A percentile compares a stretch with the other conserved stretches of the same genome.
These are phyloP conservation scores for Peronosclerospora sorghi DNA, from an alignment of 352 stramenopile genomes.

Conservation along the genomic window DNA sequence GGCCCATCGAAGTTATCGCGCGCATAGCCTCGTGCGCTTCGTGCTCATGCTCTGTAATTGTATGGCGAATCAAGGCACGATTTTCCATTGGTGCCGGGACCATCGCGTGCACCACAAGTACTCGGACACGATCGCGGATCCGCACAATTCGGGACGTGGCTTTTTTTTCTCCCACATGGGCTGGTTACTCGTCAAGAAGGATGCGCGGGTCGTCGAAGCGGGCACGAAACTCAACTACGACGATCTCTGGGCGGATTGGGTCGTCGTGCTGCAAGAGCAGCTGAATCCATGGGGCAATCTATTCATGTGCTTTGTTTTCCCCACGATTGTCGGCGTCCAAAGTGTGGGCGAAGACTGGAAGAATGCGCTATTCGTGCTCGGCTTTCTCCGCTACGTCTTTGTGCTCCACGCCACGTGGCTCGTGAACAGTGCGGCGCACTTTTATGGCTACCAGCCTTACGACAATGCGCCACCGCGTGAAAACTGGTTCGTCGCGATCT, in stretches of 20 bases:
- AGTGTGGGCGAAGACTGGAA: constrained; percentile 90
- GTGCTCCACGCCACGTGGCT: constrained; percentile 97
- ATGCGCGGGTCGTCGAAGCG: constrained; percentile 84
- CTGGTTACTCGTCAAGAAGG: constrained; percentile 97
- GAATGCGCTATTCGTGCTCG: constrained; percentile 93
- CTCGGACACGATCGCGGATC: constrained; percentile 90
- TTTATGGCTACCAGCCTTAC: constrained; percentile 96
- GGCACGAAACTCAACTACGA: constrained; percentile 93
- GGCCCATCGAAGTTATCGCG: constrained; percentile 94
- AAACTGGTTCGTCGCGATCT: constrained; percentile 94
- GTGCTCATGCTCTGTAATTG: constrained; percentile 97
- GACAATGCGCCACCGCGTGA: constrained; percentile 93
- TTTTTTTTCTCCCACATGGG: constrained; percentile 99
- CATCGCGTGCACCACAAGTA: constrained; percentile 99
- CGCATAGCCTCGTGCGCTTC: constrained; percentile 82
- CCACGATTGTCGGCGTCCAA: constrained; percentile 82
- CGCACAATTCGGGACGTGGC: constrained; percentile 93
- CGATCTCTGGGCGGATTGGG: constrained; percentile 93
- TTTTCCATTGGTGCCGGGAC: constrained; percentile 97
- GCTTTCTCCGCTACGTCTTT: constrained; percentile 88
- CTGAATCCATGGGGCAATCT: constrained; percentile 96
- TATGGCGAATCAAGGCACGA: constrained; percentile 96
- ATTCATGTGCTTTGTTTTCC: constrained; percentile 96
- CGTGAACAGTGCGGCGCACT: constrained; percentile 97
- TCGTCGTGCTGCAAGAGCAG: constrained; percentile 93